These are phyloP conservation scores for Apiospora hydei DNA, from an alignment of 2,329 filamentous ascomycete species.

Conservation along the genomic window DNA sequence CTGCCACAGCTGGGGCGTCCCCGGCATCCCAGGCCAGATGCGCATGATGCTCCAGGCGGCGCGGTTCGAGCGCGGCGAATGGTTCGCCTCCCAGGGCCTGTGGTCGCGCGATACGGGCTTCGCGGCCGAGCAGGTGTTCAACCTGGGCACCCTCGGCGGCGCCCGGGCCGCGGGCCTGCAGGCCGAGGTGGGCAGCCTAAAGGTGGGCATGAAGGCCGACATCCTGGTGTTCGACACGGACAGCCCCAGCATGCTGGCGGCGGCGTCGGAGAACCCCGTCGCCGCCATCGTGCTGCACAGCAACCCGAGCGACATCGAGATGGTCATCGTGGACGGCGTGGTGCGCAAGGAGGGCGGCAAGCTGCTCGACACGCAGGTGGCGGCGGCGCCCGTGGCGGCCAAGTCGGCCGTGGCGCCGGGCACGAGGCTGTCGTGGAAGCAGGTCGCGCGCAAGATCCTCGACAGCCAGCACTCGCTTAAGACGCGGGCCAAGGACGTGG, in stretches of 20 bases:
- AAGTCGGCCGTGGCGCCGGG: constrained; percentile 18
- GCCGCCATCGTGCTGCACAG: constrained; percentile 32
- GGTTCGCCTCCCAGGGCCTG: constrained; percentile 36
- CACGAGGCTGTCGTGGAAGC: constrained; percentile 27
- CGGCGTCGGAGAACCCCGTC: constrained; percentile 30
- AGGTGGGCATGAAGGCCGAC: constrained; percentile 55
- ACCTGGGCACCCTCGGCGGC: constrained; percentile 56
- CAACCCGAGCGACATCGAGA: constrained; percentile 30
- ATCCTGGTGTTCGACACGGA: constrained; percentile 52
- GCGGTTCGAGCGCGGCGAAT: constrained; percentile 39
- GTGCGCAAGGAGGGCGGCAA: constrained; percentile 28
- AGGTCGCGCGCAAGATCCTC: constrained; percentile 25
- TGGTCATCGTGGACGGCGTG: constrained; percentile 31
- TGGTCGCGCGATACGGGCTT: constrained; percentile 39
- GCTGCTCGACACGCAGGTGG: constrained; percentile 27
- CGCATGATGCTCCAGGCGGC: constrained; percentile 42
- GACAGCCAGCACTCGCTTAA: constrained; percentile 25
- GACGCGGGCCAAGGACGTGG: constrained; percentile 24
- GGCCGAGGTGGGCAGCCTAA: constrained; percentile 51
- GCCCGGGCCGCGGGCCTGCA: constrained; percentile 52
- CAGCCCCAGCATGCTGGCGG: constrained; percentile 29
- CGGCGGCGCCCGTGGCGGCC: constrained; percentile 21
- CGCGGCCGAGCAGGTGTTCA: constrained; percentile 53
- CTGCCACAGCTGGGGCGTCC: constrained; percentile 42
- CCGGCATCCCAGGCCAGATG: constrained; percentile 44